phyloP scores from a whole-genome alignment of 805 yeast genomes.

The Saturnispora saitoi region DNA sequence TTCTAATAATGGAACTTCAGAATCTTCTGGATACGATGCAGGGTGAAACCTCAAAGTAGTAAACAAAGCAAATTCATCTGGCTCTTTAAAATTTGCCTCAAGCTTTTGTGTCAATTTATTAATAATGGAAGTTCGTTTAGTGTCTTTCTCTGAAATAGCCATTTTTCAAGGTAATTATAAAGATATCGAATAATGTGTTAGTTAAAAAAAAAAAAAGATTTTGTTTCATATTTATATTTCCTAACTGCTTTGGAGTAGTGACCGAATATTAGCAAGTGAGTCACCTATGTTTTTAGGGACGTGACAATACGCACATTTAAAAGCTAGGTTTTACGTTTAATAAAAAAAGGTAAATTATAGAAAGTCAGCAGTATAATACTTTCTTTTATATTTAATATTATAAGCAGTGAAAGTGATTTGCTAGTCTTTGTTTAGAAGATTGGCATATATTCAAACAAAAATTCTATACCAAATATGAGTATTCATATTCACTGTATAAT shows the following conservation, averaged over 20 bases:
- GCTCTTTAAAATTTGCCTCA: constrained; percentile 56
- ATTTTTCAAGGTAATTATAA: background rate
- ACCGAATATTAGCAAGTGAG: background rate
- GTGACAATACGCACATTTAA: too few relatives aligned
- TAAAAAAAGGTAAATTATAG: too few relatives aligned
- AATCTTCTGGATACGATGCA: constrained; percentile 25
- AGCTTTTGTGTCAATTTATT: constrained; percentile 73
- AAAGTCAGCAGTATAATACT: too few relatives aligned
- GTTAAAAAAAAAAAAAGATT: background rate
- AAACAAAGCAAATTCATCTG: constrained; percentile 49
- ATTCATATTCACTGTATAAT: too few relatives aligned
- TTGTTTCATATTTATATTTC: background rate
- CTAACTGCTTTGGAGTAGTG: background rate
- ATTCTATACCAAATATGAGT: too few relatives aligned
- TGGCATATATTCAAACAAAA: too few relatives aligned
- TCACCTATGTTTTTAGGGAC: background rate
- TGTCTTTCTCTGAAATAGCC: background rate
- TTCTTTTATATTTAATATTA: too few relatives aligned
- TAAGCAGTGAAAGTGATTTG: too few relatives aligned
- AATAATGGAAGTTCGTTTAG: constrained; percentile 36
- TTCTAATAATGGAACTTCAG: constrained; percentile 14
- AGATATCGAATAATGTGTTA: background rate
- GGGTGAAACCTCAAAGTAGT: constrained; percentile 78
- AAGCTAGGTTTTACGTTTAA: too few relatives aligned
- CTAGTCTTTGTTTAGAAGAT: too few relatives aligned